These are phyloP conservation scores for Vachellia pachyceras DNA, from an alignment of 306 rosid species.

Conservation along the genomic window DNA sequence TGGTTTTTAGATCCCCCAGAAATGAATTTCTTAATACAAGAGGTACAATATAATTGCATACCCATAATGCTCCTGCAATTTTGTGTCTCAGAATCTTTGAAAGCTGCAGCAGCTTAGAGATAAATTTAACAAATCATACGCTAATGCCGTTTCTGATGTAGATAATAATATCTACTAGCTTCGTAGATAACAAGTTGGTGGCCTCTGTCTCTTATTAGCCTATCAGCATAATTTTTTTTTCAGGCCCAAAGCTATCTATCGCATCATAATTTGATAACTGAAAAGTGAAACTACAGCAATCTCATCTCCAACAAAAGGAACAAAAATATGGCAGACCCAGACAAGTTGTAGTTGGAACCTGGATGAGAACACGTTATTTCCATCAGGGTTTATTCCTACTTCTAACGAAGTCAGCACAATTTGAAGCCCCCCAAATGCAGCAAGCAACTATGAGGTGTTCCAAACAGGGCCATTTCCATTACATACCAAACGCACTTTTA, in stretches of 20 bases:
- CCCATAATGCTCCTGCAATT: constrained; percentile 10
- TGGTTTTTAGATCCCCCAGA: background rate
- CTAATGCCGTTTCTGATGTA: background rate
- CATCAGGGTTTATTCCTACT: background rate
- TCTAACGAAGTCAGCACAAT: background rate
- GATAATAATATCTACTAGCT: constrained; percentile 3
- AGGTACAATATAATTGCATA: background rate
- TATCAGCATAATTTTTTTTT: constrained; percentile 18
- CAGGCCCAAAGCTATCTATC: too few species aligned
- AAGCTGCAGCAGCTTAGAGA: background rate
- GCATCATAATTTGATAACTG: background rate
- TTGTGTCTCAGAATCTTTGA: constrained; percentile 9
- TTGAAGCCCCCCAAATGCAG: background rate
- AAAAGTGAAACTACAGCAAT: background rate
- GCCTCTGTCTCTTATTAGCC: constrained; percentile 14
- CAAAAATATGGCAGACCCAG: background rate
- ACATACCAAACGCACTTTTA: too few species aligned
- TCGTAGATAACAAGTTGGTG: constrained; percentile 4
- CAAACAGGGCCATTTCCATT: too few species aligned
- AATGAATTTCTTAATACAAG: background rate
- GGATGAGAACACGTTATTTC: background rate
- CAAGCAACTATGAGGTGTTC: background rate
- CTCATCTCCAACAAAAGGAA: background rate
- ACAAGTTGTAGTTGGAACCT: background rate
- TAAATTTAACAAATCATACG: constrained; percentile 12